These are phyloP conservation scores for Candida chauliodis DNA, from an alignment of 805 yeast species.

Conservation along the genomic window DNA sequence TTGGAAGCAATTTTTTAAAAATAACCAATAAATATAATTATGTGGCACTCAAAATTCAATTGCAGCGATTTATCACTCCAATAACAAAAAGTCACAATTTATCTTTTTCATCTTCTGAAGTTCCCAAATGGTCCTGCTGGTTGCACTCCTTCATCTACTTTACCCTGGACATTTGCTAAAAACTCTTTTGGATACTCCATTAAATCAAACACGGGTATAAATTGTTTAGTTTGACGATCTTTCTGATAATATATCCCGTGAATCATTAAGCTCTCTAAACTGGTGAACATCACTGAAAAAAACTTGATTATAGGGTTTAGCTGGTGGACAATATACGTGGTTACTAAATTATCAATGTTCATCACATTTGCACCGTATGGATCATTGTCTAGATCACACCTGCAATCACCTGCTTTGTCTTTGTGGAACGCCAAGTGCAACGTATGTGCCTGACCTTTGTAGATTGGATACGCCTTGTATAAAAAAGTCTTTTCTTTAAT, in stretches of 20 bases:
- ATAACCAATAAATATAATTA: too few species aligned
- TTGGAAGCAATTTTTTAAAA: too few species aligned
- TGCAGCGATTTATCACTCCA: too few species aligned
- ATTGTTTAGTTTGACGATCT: constrained; percentile 8
- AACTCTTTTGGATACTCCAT: constrained; percentile 24
- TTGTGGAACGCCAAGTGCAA: constrained; percentile 29
- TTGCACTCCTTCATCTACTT: constrained; percentile 7
- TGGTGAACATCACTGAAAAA: constrained; percentile 18
- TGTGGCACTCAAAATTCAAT: too few species aligned
- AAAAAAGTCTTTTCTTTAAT: constrained; percentile 22
- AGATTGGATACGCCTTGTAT: constrained; percentile 27
- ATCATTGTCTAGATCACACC: constrained; percentile 21
- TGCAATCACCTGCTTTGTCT: constrained; percentile 13
- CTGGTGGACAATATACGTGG: constrained; percentile 34
- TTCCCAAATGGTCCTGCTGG: constrained; percentile 18
- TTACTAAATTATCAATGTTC: constrained; percentile 30
- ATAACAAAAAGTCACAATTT: too few species aligned
- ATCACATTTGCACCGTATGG: constrained; percentile 18
- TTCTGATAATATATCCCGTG: constrained; percentile 33
- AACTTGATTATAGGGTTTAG: constrained; percentile 27
- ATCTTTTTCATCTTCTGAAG: constrained; percentile 14
- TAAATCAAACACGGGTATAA: constrained; percentile 26
- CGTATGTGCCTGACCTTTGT: constrained; percentile 33
- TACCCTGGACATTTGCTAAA: constrained; percentile 8
- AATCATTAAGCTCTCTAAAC: constrained; percentile 28